Evolutionary conservation across 2,329 filamentous ascomycete species (phyloP).

Genomic region (Arthrinium phaeospermum): DNA sequence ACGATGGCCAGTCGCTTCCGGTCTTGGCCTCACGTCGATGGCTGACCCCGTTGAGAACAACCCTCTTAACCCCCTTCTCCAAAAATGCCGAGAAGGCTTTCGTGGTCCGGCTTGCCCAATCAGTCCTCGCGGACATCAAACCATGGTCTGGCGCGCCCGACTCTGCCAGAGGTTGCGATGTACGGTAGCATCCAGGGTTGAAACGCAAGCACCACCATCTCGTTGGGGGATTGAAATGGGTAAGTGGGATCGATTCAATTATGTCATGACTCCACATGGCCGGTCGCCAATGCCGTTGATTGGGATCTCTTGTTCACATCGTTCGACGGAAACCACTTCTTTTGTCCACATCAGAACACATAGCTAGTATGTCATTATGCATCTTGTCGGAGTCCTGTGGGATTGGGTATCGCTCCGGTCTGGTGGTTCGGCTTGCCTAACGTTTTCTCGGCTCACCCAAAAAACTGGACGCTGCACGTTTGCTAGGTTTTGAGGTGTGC

Average conservation of each 20-base stretch:
- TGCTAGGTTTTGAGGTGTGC: background rate
- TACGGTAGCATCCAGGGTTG: constrained; percentile 11
- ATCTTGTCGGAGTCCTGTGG: background rate
- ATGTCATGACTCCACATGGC: constrained; percentile 19
- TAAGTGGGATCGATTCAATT: constrained; percentile 9
- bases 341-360: background rate
- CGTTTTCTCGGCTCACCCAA: background rate
- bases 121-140: constrained; percentile 11
- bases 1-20: background rate
- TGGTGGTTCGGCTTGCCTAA: constrained; percentile 13
- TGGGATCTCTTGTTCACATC: background rate
- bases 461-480: constrained; percentile 2
- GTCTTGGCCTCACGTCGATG: background rate
- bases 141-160: background rate
- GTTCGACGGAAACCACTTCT: constrained; percentile 4
- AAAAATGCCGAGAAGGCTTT: constrained; percentile 11
- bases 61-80: background rate
- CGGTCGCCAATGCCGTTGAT: constrained; percentile 5
- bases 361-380: constrained; percentile 11
- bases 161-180: background rate
- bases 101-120: constrained; percentile 6
- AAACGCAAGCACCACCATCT: constrained; percentile 14
- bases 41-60: background rate
- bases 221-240: constrained; percentile 4
- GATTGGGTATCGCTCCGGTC: background rate